Conservation (phyloP, 257 asterid species). For the Paraleonurus japonicus region DNA sequence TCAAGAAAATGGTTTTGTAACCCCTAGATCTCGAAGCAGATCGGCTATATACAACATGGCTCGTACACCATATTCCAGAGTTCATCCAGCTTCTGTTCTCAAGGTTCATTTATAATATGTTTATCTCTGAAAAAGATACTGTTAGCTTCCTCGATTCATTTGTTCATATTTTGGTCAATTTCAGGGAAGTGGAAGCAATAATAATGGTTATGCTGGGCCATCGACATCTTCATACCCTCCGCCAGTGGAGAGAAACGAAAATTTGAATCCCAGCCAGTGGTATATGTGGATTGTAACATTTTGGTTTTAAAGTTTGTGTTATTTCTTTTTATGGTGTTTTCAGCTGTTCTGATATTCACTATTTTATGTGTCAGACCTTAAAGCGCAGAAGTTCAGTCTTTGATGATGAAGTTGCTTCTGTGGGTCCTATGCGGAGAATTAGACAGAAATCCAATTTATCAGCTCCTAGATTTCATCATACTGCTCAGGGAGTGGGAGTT, state of each 20-base stretch:
- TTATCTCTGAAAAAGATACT: not conserved
- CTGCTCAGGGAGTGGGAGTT: conserved; percentile 36
- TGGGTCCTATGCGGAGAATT: conserved; percentile 76
- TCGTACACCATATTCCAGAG: conserved; percentile 83
- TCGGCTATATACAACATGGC: conserved; percentile 93
- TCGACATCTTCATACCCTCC: conserved; percentile 38
- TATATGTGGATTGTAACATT: conserved; percentile 29
- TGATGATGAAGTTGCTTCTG: conserved; percentile 72
- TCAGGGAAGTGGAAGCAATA: conserved; percentile 55
- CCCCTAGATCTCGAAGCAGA: conserved; percentile 79
- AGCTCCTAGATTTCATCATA: conserved; percentile 35
- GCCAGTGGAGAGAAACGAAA: conserved; percentile 37
- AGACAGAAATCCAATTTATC: conserved; percentile 68
- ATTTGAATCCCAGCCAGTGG: conserved; percentile 42
- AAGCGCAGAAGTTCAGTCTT: conserved; percentile 79
- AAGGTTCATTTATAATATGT: conserved; percentile 40
- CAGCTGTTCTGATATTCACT: conserved; percentile 7
- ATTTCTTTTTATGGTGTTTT: conserved; percentile 12
- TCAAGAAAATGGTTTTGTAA: conserved; percentile 54
- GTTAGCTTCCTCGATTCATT: conserved; percentile 9
- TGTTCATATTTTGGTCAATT: conserved; percentile 20
- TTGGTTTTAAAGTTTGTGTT: not conserved
- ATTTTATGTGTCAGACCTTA: conserved; percentile 47
- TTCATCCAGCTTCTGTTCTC: conserved; percentile 43
- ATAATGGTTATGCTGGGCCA: conserved; percentile 43